Conservation (phyloP, 495 filamentous ascomycete genomes). For the Alectoria sarmentosa region DNA sequence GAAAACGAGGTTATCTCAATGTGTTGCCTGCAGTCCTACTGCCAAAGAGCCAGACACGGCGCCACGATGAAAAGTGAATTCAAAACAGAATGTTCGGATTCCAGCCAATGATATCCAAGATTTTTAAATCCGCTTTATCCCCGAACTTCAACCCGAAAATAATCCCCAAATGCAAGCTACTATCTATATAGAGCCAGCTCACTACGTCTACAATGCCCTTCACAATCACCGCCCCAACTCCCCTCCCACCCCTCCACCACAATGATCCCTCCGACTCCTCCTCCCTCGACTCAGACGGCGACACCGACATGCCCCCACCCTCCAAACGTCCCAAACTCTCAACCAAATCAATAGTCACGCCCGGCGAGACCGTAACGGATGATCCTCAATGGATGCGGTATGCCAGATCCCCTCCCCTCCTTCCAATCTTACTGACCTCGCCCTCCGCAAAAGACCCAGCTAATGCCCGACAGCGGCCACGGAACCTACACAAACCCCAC, state of each 20-base stretch:
- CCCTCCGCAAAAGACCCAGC: not conserved
- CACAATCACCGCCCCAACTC: conserved; percentile 63
- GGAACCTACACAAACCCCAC: conserved; percentile 60
- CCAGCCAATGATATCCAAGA: not conserved
- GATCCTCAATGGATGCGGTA: conserved; percentile 97
- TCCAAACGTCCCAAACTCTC: conserved; percentile 37
- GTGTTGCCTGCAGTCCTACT: no score
- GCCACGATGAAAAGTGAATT: no score
- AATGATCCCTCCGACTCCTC: conserved; percentile 38
- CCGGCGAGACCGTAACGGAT: conserved; percentile 79
- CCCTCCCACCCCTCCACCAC: conserved; percentile 26
- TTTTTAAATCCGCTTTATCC: not conserved
- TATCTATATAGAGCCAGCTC: not conserved
- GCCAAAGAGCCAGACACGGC: no score
- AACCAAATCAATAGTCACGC: conserved; percentile 62
- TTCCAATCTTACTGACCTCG: conserved; percentile 7
- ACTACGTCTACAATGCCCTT: conserved; percentile 59
- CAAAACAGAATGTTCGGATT: no score
- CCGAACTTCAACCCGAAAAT: not conserved
- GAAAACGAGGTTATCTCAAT: no score
- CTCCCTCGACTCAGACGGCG: conserved; percentile 52
- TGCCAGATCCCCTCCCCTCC: conserved; percentile 23
- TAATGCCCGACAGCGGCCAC: conserved; percentile 54
- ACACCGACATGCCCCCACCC: conserved; percentile 46
- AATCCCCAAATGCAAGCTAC: not conserved